phyloP scores from a whole-genome alignment of 192 early-diverging fungal genomes.

The Ambispora gerdemannii region DNA sequence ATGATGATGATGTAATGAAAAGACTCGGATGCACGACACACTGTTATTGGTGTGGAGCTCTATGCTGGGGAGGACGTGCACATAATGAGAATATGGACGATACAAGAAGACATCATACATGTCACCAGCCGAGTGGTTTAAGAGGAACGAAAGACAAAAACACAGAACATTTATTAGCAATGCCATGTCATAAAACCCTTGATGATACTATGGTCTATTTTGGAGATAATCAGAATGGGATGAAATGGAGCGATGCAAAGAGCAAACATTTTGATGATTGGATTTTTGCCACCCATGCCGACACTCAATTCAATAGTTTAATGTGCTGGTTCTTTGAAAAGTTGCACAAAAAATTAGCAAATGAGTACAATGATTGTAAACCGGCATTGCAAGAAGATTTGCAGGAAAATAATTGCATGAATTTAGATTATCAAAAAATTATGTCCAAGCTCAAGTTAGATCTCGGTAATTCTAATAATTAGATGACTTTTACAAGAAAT shows the following conservation, averaged over 20 bases:
- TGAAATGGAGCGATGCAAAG: slow-evolving; percentile 14
- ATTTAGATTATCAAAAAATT: slow-evolving; percentile 14
- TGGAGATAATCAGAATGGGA: background rate
- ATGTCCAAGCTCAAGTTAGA: too few species aligned
- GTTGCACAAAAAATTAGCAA: slow-evolving; percentile 20
- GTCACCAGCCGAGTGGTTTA: slow-evolving; percentile 22
- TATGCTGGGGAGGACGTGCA: slow-evolving; percentile 22
- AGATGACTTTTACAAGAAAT: too few species aligned
- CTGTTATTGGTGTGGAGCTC: slow-evolving; percentile 24
- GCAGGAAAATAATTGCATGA: background rate
- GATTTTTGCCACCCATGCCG: slow-evolving; percentile 19
- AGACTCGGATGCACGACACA: slow-evolving; percentile 17
- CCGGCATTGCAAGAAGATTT: slow-evolving; percentile 10
- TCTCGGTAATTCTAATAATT: too few species aligned
- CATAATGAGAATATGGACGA: background rate
- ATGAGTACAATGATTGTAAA: background rate
- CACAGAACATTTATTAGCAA: background rate
- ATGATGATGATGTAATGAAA: slow-evolving; percentile 20
- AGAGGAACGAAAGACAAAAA: background rate
- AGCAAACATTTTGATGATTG: slow-evolving; percentile 1
- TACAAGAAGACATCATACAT: slow-evolving; percentile 26
- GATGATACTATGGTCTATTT: background rate
- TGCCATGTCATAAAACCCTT: background rate
- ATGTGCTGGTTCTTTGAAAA: slow-evolving; percentile 31
- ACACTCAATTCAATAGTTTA: slow-evolving; percentile 15